phyloP scores from a whole-genome alignment of 208 protist genomes.

The Angomonas desouzai region DNA sequence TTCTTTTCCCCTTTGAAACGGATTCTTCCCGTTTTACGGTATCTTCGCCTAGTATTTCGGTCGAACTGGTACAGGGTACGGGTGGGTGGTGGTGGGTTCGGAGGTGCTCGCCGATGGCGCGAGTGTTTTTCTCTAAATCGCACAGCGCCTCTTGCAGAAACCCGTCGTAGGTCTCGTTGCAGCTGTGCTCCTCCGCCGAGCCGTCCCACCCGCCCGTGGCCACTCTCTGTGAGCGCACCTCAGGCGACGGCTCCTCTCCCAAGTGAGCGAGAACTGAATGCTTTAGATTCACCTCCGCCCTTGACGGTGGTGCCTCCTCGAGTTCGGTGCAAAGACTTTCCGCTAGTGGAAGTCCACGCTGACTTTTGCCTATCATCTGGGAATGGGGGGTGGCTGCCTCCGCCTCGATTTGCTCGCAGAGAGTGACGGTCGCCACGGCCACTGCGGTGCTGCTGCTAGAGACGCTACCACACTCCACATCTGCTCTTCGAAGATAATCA shows the following conservation, averaged over 20 bases:
- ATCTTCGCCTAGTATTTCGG: background rate
- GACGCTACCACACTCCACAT: too few species aligned
- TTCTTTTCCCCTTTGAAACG: background rate
- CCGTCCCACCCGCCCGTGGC: too few species aligned
- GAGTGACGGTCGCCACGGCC: background rate
- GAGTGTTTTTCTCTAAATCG: slow-evolving; percentile 39
- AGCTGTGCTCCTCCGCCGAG: slow-evolving; percentile 18
- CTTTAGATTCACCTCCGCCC: too few species aligned
- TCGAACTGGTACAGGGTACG: background rate
- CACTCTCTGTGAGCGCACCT: background rate
- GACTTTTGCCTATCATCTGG: background rate
- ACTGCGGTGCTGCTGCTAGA: background rate
- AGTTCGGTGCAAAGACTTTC: too few species aligned
- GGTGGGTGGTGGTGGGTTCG: background rate
- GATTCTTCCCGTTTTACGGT: background rate
- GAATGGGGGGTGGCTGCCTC: background rate
- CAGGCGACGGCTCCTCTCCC: background rate
- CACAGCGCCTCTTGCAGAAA: slow-evolving; percentile 47
- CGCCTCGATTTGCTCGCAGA: background rate
- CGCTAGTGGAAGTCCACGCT: too few species aligned
- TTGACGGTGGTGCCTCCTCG: too few species aligned
- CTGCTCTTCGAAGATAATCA: too few species aligned
- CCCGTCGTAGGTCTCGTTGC: slow-evolving; percentile 65
- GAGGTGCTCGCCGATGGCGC: background rate
- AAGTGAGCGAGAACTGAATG: background rate